A percentile compares a stretch with the other conserved stretches of the same genome.
phyloP scores from a whole-genome alignment of 1,139 yeast species.

The Geotrichum klebahnii region DNA sequence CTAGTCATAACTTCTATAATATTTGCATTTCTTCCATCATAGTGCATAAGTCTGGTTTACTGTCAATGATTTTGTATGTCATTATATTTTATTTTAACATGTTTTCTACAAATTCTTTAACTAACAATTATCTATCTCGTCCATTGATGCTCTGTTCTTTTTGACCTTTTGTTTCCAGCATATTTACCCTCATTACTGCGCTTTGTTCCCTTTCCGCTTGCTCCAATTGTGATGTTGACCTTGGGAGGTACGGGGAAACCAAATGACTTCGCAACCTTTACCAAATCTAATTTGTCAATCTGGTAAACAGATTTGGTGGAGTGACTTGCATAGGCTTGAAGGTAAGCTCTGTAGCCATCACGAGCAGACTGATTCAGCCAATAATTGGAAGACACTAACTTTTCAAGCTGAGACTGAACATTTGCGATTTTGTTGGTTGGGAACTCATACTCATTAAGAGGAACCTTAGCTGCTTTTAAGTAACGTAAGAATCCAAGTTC shows the following conservation, averaged over 20 bases:
- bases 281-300: constrained; percentile 88
- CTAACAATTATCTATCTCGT: constrained; percentile 7
- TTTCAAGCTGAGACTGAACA: constrained; percentile 88
- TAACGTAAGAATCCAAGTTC: constrained; percentile 93
- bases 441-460: constrained; percentile 93
- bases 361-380: constrained; percentile 94
- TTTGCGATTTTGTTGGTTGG: constrained; percentile 91
- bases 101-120: background rate
- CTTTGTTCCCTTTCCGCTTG: constrained; percentile 55
- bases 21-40: no score
- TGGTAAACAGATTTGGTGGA: constrained; percentile 93
- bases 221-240: constrained; percentile 92
- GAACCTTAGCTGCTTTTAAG: constrained; percentile 93
- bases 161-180: constrained; percentile 18
- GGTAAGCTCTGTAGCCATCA: constrained; percentile 93
- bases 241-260: constrained; percentile 96
- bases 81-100: background rate
- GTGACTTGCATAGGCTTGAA: constrained; percentile 96
- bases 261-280: constrained; percentile 89
- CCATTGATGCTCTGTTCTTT: constrained; percentile 17
- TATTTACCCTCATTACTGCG: constrained; percentile 12
- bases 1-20: no score
- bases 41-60: no score
- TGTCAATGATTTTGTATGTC: no score
- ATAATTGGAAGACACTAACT: constrained; percentile 84